phyloP scores from a whole-genome alignment of 495 filamentous ascomycete species.

The Xylaria grammica region DNA sequence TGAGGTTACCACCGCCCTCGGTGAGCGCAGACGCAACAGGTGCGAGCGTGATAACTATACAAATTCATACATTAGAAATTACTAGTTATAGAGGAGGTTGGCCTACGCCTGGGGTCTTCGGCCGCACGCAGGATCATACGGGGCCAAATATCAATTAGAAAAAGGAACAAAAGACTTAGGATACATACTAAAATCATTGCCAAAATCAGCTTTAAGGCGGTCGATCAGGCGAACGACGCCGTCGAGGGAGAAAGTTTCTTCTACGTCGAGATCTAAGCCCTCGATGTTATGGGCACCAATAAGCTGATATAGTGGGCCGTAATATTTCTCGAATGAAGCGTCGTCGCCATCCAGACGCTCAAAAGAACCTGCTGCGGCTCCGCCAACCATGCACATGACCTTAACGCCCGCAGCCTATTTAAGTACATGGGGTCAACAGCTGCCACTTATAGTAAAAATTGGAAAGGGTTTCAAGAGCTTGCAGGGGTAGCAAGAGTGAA shows the following conservation, averaged over 20 bases:
- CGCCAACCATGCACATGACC: conserved; percentile 82
- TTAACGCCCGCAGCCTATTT: conserved; percentile 69
- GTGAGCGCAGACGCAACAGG: conserved; percentile 77
- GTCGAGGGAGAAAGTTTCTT: conserved; percentile 74
- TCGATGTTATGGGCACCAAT: conserved; percentile 67
- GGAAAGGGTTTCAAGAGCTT: no score
- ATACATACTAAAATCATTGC: conserved; percentile 56
- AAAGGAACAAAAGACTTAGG: background rate
- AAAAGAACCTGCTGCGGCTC: conserved; percentile 75
- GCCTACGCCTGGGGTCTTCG: background rate
- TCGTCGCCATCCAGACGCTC: conserved; percentile 63
- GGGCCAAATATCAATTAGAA: background rate
- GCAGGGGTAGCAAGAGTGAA: no score
- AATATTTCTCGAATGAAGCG: conserved; percentile 67
- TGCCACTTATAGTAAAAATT: no score
- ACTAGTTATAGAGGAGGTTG: background rate
- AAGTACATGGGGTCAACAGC: no score
- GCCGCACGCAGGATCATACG: background rate
- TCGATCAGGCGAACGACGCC: conserved; percentile 77
- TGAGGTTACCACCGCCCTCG: conserved; percentile 62
- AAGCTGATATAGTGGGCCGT: conserved; percentile 64
- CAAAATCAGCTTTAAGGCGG: conserved; percentile 74
- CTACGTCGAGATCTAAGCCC: conserved; percentile 84
- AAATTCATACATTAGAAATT: background rate
- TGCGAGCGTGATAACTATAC: conserved; percentile 68